Evolutionary conservation across 2,329 filamentous ascomycete genomes (phyloP).

Genomic region (Samsoniella hepiali): DNA sequence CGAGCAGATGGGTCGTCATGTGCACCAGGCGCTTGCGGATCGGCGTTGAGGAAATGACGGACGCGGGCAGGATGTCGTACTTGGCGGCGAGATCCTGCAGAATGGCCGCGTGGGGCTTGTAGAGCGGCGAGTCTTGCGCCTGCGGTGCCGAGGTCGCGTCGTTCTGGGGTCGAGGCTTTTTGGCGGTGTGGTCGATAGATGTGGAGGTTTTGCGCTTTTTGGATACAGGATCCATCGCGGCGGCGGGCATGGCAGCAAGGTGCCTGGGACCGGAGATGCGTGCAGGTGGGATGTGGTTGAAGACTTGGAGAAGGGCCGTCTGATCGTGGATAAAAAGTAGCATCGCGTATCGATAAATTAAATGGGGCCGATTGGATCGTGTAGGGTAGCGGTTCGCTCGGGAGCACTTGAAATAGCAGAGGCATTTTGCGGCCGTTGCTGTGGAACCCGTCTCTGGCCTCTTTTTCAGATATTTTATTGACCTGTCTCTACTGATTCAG

Average conservation of each 20-base stretch:
- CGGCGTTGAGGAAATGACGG: slow-evolving; percentile 57
- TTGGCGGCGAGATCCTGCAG: slow-evolving; percentile 41
- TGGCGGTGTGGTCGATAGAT: neutral
- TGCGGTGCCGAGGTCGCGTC: neutral
- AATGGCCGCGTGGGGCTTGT: slow-evolving; percentile 19
- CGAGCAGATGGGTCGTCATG: slow-evolving; percentile 43
- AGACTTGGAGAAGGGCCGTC: neutral
- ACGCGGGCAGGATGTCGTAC: slow-evolving; percentile 50
- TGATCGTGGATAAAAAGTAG: neutral
- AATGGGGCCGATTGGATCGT: neutral
- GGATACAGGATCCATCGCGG: neutral
- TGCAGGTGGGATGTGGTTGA: neutral
- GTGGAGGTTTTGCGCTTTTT: slow-evolving; percentile 10
- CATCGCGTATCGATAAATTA: neutral
- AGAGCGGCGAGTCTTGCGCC: slow-evolving; percentile 12
- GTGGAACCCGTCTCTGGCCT: too few species aligned
- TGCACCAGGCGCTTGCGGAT: slow-evolving; percentile 54
- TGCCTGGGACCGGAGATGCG: neutral
- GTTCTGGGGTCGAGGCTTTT: neutral
- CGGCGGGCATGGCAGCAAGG: neutral
- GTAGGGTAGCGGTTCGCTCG: neutral
- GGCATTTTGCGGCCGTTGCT: neutral
- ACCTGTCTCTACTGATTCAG: too few species aligned
- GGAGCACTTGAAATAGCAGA: neutral
- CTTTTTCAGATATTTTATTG: too few species aligned